Evolutionary conservation across 805 yeast genomes (phyloP).

Genomic region (Myxozyma udenii): DNA sequence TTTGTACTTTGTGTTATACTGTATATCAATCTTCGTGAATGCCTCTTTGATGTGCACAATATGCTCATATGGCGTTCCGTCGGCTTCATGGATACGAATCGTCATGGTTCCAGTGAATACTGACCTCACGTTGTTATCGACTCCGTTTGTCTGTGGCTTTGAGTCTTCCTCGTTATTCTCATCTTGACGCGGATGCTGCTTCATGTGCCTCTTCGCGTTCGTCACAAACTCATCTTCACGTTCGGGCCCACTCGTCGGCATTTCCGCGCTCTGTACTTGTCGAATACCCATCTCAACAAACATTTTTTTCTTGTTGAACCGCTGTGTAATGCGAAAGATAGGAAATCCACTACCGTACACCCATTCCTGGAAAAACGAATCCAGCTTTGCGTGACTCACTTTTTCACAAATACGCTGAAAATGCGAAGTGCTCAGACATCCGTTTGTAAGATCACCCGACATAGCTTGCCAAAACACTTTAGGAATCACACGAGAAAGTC

Average conservation of each 20-base stretch:
- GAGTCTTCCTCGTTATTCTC: background rate
- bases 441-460: conserved; percentile 86
- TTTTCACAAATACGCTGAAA: conserved; percentile 93
- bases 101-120: conserved; percentile 94
- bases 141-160: conserved; percentile 1
- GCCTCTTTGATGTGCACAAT: conserved; percentile 86
- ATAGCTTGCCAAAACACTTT: conserved; percentile 88
- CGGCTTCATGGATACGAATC: conserved; percentile 93
- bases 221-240: conserved; percentile 40
- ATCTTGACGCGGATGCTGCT: background rate
- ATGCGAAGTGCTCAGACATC: conserved; percentile 73
- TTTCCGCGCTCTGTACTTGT: conserved; percentile 74
- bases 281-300: conserved; percentile 91
- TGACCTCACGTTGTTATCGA: conserved; percentile 31
- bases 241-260: conserved; percentile 41
- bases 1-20: conserved; percentile 89
- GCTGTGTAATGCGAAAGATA: conserved; percentile 78
- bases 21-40: conserved; percentile 84
- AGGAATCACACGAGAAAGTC: conserved; percentile 85
- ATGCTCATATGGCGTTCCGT: conserved; percentile 98
- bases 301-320: conserved; percentile 90
- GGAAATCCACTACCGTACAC: conserved; percentile 87
- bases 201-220: conserved; percentile 40
- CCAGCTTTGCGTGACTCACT: conserved; percentile 82
- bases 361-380: conserved; percentile 89